Evolutionary conservation across 495 filamentous ascomycete species (phyloP).

Genomic region (Penicillium longicatenatum): DNA sequence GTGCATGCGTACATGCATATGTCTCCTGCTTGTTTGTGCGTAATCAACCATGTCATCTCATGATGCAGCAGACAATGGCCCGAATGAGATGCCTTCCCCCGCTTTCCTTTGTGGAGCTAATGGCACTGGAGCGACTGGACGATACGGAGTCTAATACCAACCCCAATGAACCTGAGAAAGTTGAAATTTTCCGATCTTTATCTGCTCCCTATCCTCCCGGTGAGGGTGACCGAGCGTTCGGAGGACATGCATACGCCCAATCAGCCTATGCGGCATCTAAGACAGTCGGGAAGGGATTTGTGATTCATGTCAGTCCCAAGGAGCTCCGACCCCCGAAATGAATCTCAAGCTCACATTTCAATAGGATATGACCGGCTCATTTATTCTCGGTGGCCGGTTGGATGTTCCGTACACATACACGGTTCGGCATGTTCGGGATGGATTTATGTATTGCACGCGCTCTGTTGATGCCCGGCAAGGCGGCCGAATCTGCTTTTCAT

Average conservation of each 20-base stretch:
- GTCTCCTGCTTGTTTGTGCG: neutral
- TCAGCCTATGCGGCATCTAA: slow-evolving; percentile 61
- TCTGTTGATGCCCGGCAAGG: slow-evolving; percentile 54
- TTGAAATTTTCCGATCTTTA: slow-evolving; percentile 37
- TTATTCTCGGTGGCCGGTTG: slow-evolving; percentile 55
- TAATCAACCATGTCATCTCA: slow-evolving; percentile 15
- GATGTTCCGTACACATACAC: slow-evolving; percentile 63
- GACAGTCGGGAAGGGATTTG: slow-evolving; percentile 51
- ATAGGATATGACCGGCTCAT: slow-evolving; percentile 68
- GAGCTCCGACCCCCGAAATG: neutral
- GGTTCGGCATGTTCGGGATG: slow-evolving; percentile 55
- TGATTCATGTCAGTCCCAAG: slow-evolving; percentile 59
- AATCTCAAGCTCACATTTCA: slow-evolving; percentile 21
- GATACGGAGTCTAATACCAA: slow-evolving; percentile 5
- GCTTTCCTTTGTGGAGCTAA: slow-evolving; percentile 34
- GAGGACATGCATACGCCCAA: slow-evolving; percentile 71
- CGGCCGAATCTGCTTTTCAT: slow-evolving; percentile 59
- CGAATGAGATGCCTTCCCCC: slow-evolving; percentile 20
- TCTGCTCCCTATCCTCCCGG: slow-evolving; percentile 36
- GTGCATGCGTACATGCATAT: neutral
- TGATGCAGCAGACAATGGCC: slow-evolving; percentile 8
- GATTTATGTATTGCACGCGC: slow-evolving; percentile 59
- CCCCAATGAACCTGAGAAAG: slow-evolving; percentile 26
- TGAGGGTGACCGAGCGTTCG: slow-evolving; percentile 47
- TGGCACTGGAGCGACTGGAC: slow-evolving; percentile 36